phyloP scores from a whole-genome alignment of 2,329 filamentous ascomycete genomes.

The Nemania sp. region DNA sequence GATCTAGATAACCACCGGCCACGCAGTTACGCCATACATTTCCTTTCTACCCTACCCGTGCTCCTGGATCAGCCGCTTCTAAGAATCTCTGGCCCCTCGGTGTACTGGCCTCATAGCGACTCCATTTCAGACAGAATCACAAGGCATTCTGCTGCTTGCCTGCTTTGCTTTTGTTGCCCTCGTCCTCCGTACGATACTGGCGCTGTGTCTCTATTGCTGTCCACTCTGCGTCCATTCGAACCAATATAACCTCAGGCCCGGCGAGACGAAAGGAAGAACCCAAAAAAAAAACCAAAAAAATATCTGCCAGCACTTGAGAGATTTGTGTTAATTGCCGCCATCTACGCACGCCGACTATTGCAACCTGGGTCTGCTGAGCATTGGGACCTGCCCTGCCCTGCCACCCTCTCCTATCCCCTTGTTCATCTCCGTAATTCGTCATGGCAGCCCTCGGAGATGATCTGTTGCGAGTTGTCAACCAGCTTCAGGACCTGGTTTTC shows the following conservation, averaged over 20 bases:
- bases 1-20: constrained; percentile 16
- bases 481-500: constrained; percentile 97
- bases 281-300: constrained; percentile 5
- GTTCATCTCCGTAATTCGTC: constrained; percentile 30
- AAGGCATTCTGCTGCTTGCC: constrained; percentile 1
- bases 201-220: background rate
- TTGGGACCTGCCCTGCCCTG: background rate
- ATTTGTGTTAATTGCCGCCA: constrained; percentile 7
- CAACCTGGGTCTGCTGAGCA: background rate
- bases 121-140: background rate
- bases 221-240: constrained; percentile 1
- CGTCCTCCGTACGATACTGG: background rate
- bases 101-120: background rate
- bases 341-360: constrained; percentile 9
- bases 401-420: background rate
- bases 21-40: constrained; percentile 18
- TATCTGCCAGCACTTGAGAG: constrained; percentile 10
- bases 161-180: constrained; percentile 2
- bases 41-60: constrained; percentile 7
- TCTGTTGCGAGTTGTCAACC: constrained; percentile 93
- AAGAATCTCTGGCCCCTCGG: background rate
- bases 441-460: constrained; percentile 98
- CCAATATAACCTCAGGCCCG: background rate
- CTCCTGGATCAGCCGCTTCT: constrained; percentile 9
- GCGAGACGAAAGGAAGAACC: background rate